Percentiles rank a stretch among this genome's conserved stretches.
Evolutionary conservation across 257 asterid species (phyloP).

Genomic region (Solanum neorickii): DNA sequence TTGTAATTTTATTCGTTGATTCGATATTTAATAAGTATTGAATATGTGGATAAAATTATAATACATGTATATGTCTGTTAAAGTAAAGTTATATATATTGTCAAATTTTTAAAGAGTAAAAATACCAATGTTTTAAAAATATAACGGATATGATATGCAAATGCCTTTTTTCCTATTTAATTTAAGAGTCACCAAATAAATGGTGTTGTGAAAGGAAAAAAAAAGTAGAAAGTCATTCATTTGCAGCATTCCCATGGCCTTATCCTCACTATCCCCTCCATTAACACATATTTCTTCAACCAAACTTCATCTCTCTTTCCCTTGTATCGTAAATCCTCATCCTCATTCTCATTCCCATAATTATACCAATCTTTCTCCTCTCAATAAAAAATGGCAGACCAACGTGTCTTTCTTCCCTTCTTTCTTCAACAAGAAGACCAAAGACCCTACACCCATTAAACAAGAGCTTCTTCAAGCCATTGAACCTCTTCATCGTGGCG

Average conservation of each 20-base stretch:
- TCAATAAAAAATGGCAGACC: conserved; percentile 42
- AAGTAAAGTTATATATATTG: too few species aligned
- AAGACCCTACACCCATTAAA: conserved; percentile 45
- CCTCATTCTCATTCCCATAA: too few species aligned
- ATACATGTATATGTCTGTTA: rapidly evolving
- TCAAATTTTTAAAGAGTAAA: too few species aligned
- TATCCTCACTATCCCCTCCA: conserved; percentile 38
- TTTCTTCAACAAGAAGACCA: conserved; percentile 38
- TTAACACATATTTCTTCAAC: conserved; percentile 8
- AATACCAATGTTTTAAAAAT: too few species aligned
- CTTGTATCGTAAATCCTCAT: neutral
- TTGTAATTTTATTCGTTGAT: too few species aligned
- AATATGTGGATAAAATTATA: too few species aligned
- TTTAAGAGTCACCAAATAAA: neutral
- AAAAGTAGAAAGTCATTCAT: neutral
- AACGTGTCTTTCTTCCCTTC: conserved; percentile 57
- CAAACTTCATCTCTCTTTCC: conserved; percentile 13
- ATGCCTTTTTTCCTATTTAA: too few species aligned
- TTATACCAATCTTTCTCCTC: neutral
- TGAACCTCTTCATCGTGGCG: conserved; percentile 83
- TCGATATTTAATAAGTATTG: too few species aligned
- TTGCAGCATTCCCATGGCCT: conserved; percentile 31
- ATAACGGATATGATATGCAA: too few species aligned
- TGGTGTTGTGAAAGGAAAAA: neutral
- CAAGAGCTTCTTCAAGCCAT: conserved; percentile 77